Conservation (phyloP, 768 basidiomycete species). For the Tulasnella sp. region DNA sequence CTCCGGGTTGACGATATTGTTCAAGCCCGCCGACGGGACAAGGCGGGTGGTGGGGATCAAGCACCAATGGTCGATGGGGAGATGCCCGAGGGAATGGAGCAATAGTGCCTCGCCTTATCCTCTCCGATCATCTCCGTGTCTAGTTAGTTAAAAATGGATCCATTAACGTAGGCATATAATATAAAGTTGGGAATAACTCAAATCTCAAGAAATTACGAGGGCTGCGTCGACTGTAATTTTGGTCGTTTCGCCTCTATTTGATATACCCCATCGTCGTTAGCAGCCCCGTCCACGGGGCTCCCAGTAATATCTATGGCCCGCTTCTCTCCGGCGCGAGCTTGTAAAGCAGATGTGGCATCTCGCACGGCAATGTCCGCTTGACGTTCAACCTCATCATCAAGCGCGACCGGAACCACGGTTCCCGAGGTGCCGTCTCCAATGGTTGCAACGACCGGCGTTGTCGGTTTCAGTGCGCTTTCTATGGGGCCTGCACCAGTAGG, state of each 20-base stretch:
- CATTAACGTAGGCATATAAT: not conserved
- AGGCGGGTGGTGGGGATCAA: constrained; percentile 32
- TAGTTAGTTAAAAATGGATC: not conserved
- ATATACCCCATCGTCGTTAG: not conserved
- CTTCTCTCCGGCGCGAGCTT: not conserved
- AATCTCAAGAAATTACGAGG: not conserved
- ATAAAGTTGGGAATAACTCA: not conserved
- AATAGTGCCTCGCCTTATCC: not conserved
- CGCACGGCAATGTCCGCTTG: not conserved
- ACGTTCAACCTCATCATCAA: not conserved
- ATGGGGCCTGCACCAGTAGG: not conserved
- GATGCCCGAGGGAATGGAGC: constrained; percentile 13
- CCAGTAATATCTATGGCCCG: not conserved
- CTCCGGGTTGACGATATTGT: constrained; percentile 93
- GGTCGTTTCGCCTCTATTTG: not conserved
- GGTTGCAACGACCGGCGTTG: not conserved
- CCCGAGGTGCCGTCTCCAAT: not conserved
- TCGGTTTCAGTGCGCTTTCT: not conserved
- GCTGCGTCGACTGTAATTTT: not conserved
- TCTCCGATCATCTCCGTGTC: not conserved
- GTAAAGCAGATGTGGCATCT: not conserved
- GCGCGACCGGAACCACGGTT: not conserved
- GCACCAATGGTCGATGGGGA: not conserved
- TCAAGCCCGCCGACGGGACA: constrained; percentile 73
- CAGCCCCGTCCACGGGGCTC: not conserved